These are phyloP conservation scores for Coemansia brasiliensis DNA, from an alignment of 192 early-diverging fungal genomes.

Conservation along the genomic window DNA sequence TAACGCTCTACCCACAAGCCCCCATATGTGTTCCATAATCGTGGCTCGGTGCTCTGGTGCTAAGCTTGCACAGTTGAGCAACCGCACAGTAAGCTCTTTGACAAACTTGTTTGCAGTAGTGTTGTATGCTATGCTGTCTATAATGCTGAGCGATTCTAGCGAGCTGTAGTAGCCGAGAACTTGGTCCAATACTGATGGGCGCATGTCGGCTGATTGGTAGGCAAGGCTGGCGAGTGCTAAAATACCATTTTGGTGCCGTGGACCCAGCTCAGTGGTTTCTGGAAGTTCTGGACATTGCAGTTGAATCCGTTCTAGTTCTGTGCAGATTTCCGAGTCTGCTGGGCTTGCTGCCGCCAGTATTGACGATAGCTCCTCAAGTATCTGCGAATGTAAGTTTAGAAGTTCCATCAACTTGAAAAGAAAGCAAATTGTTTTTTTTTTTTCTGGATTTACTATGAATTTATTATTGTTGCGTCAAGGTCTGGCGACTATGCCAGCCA, in stretches of 20 bases:
- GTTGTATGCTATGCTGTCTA: conserved; percentile 7
- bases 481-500: not conserved
- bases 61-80: conserved; percentile 29
- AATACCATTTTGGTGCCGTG: conserved; percentile 51
- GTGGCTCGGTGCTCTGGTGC: conserved; percentile 11
- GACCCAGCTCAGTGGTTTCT: not conserved
- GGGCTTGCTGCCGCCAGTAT: conserved; percentile 24
- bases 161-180: conserved; percentile 43
- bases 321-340: conserved; percentile 19
- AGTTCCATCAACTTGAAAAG: conserved; percentile 25
- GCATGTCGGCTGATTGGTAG: conserved; percentile 9
- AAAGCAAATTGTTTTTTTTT: not conserved
- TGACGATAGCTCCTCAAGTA: conserved; percentile 54
- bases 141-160: conserved; percentile 17
- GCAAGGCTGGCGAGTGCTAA: conserved; percentile 52
- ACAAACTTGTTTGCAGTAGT: conserved; percentile 33
- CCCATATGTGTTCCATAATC: conserved; percentile 38
- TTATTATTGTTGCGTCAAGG: not conserved
- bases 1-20: conserved; percentile 10
- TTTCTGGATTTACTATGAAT: not conserved
- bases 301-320: conserved; percentile 9
- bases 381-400: conserved; percentile 48
- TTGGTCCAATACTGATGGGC: conserved; percentile 25
- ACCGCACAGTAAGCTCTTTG: conserved; percentile 25
- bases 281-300: conserved; percentile 41